Evolutionary conservation across 371 early-diverging fungal species (phyloP).

Genomic region (Mucor mucedo): DNA sequence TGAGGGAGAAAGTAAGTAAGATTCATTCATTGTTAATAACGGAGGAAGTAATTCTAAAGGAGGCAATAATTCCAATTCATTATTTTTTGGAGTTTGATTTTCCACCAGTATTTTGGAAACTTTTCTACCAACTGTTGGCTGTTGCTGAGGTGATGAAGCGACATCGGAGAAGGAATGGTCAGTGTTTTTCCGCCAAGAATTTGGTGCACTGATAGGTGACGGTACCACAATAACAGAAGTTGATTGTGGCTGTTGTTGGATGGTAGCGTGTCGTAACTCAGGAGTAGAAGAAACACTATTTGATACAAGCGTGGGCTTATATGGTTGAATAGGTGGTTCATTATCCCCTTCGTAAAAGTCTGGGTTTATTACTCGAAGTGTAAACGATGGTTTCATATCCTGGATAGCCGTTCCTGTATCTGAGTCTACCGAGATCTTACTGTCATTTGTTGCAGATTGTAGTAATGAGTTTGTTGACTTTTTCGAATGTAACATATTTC

Average conservation of each 20-base stretch:
- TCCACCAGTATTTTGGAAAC: constrained; percentile 27
- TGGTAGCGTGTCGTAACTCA: constrained; percentile 7
- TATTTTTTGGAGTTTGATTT: constrained; percentile 3
- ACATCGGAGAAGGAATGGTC: neutral
- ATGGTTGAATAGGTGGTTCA: constrained; percentile 12
- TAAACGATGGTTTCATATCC: constrained; percentile 12
- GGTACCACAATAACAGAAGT: constrained; percentile 12
- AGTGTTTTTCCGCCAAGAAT: constrained; percentile 20
- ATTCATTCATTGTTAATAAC: constrained; percentile 18
- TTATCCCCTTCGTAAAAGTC: constrained; percentile 25
- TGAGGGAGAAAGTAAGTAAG: constrained; percentile 15
- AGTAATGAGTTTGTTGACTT: neutral
- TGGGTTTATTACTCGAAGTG: constrained; percentile 29
- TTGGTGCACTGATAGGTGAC: constrained; percentile 12
- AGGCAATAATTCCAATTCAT: constrained; percentile 20
- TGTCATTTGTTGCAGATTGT: constrained; percentile 10
- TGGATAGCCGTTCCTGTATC: constrained; percentile 18
- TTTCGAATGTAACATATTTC: neutral
- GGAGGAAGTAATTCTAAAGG: constrained; percentile 18
- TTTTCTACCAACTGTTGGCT: constrained; percentile 14
- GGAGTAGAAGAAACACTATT: constrained; percentile 19
- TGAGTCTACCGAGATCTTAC: constrained; percentile 19
- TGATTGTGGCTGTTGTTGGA: constrained; percentile 10
- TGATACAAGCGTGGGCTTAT: constrained; percentile 12
- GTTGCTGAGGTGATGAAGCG: neutral